Percentiles rank a stretch among this genome's conserved stretches.
Conservation (phyloP, 352 stramenopile genomes). For the Phytophthora aleatoria region DNA sequence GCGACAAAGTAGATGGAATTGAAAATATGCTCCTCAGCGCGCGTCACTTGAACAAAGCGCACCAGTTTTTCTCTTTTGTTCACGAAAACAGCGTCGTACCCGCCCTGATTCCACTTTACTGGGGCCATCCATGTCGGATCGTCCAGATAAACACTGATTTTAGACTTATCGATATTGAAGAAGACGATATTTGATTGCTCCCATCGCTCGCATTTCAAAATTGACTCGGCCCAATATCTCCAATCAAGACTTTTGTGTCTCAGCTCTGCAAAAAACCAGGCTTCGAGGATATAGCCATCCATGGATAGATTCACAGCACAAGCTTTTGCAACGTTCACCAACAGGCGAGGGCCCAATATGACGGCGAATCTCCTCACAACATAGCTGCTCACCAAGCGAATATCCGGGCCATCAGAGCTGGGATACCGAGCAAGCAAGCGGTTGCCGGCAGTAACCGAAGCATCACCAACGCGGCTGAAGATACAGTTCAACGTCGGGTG, state of each 20-base stretch:
- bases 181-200: neutral
- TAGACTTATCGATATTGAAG: conserved; percentile 1
- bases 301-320: neutral
- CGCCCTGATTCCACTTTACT: conserved; percentile 3
- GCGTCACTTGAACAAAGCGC: conserved; percentile 11
- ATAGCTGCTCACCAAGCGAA: conserved; percentile 3
- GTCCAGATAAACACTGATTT: neutral
- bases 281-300: conserved; percentile 1
- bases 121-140: conserved; percentile 8
- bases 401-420: neutral
- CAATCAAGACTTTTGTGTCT: conserved; percentile 1
- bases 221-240: neutral
- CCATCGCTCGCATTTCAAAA: neutral
- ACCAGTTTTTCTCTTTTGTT: conserved; percentile 9
- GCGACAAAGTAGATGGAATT: neutral
- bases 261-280: conserved; percentile 6
- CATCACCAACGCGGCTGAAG: neutral
- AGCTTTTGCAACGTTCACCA: neutral
- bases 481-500: neutral
- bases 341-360: neutral
- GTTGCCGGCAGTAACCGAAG: neutral
- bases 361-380: conserved; percentile 4
- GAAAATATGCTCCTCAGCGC: neutral
- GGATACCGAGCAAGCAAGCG: conserved; percentile 1
- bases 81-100: conserved; percentile 13